Evolutionary conservation across 768 basidiomycete species (phyloP).

Genomic region (Boletus bicolor): DNA sequence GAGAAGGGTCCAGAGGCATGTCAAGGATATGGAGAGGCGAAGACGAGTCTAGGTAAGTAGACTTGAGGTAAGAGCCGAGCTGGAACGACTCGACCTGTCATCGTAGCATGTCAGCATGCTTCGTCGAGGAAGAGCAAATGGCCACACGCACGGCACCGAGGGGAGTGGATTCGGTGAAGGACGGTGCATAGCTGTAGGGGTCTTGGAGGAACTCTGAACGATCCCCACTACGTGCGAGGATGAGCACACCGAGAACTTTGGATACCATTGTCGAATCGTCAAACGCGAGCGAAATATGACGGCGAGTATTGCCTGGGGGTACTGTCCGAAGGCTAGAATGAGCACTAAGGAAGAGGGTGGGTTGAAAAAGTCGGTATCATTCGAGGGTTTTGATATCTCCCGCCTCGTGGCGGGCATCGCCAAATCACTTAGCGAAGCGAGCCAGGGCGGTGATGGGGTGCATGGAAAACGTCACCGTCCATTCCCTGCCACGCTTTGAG

Average conservation of each 20-base stretch:
- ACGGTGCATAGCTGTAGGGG: constrained; percentile 61
- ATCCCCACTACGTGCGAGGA: constrained; percentile 76
- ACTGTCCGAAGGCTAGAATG: background rate
- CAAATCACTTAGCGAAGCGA: constrained; percentile 27
- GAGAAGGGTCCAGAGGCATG: constrained; percentile 54
- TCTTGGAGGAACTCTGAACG: constrained; percentile 68
- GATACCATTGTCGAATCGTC: constrained; percentile 22
- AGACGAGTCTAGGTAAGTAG: constrained; percentile 61
- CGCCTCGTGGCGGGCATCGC: constrained; percentile 30
- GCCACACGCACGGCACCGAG: constrained; percentile 59
- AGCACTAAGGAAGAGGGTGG: constrained; percentile 7
- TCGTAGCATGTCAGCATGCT: constrained; percentile 7
- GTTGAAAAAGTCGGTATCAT: constrained; percentile 10
- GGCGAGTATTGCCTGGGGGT: background rate
- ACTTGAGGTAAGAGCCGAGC: constrained; percentile 59
- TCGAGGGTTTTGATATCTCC: constrained; percentile 30
- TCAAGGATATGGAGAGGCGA: constrained; percentile 67
- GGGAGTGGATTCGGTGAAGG: constrained; percentile 68
- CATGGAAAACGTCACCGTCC: constrained; percentile 22
- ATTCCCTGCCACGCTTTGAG: constrained; percentile 30
- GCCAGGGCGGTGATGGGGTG: constrained; percentile 25
- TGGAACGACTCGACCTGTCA: constrained; percentile 61
- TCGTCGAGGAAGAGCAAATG: background rate
- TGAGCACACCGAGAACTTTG: constrained; percentile 66
- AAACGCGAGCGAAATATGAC: background rate